Percentiles rank a stretch among this genome's conserved stretches.
These are phyloP conservation scores for Schizonepeta tenuifolia DNA, from an alignment of 257 asterid species.

Conservation along the genomic window DNA sequence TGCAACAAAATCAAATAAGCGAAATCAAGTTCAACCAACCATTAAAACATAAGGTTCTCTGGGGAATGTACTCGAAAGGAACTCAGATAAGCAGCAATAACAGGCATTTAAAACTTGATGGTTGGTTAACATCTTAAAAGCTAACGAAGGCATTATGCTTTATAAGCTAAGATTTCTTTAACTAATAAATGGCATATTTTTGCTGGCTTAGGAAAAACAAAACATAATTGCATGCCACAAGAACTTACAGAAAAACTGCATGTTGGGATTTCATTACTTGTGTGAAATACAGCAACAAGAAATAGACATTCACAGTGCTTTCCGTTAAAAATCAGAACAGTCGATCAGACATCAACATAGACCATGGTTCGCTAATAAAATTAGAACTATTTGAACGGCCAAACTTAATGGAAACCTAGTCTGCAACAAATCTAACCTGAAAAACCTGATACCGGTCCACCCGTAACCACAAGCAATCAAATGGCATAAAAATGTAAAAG, in stretches of 20 bases:
- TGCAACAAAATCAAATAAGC: conserved; percentile 26
- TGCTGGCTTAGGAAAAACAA: background rate
- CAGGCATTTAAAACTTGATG: background rate
- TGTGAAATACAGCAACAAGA: background rate
- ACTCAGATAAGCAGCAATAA: background rate
- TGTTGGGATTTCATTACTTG: background rate
- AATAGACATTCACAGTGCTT: too few relatives aligned
- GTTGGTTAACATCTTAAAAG: background rate
- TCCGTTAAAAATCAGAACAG: too few relatives aligned
- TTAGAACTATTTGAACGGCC: background rate
- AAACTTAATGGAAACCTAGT: background rate
- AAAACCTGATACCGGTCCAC: background rate
- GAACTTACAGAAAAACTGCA: background rate
- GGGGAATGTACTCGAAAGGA: background rate
- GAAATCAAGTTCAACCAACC: background rate
- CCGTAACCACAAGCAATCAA: background rate
- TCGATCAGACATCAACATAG: background rate
- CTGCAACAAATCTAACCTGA: background rate
- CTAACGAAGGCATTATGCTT: background rate
- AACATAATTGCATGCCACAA: conserved; percentile 5
- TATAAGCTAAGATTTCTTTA: background rate
- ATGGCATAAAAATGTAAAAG: background rate
- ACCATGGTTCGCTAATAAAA: background rate
- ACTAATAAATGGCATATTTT: background rate
- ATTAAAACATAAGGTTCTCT: background rate